These are phyloP conservation scores for Solanum sitiens DNA, from an alignment of 257 asterid genomes.

Conservation along the genomic window DNA sequence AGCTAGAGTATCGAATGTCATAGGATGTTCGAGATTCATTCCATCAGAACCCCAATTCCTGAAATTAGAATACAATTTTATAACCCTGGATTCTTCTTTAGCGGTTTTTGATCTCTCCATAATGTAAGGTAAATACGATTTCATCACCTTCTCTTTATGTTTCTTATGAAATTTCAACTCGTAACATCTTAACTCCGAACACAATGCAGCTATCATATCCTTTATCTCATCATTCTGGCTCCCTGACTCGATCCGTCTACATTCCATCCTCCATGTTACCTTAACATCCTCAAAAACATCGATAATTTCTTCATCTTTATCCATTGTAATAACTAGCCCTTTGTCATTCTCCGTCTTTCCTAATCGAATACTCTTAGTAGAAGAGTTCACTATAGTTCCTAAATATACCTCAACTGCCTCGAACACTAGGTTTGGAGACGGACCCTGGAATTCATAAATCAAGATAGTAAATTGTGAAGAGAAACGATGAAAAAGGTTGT, in stretches of 20 bases:
- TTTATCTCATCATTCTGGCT: neutral
- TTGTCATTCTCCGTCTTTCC: conserved; percentile 29
- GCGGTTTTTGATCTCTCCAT: conserved; percentile 21
- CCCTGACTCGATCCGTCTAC: neutral
- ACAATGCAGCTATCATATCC: neutral
- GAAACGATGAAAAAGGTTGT: conserved; percentile 3
- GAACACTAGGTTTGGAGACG: conserved; percentile 29
- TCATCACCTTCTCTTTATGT: conserved; percentile 11
- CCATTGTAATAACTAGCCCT: conserved; percentile 17
- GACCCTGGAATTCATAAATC: conserved; percentile 41
- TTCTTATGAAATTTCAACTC: conserved; percentile 27
- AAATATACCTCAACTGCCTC: conserved; percentile 30
- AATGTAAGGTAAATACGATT: conserved; percentile 39
- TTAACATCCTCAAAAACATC: conserved; percentile 22
- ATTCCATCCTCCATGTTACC: conserved; percentile 26
- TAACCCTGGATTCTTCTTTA: conserved; percentile 13
- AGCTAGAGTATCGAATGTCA: conserved; percentile 48
- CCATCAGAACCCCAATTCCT: conserved; percentile 13
- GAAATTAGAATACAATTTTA: conserved; percentile 21
- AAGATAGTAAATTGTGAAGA: conserved; percentile 21
- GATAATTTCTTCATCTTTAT: conserved; percentile 12
- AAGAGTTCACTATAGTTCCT: conserved; percentile 11
- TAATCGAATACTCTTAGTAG: conserved; percentile 14
- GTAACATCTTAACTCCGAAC: conserved; percentile 6
- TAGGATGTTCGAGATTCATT: conserved; percentile 52